Conservation (phyloP, 257 asterid species). For the Paraleonurus japonicus region DNA sequence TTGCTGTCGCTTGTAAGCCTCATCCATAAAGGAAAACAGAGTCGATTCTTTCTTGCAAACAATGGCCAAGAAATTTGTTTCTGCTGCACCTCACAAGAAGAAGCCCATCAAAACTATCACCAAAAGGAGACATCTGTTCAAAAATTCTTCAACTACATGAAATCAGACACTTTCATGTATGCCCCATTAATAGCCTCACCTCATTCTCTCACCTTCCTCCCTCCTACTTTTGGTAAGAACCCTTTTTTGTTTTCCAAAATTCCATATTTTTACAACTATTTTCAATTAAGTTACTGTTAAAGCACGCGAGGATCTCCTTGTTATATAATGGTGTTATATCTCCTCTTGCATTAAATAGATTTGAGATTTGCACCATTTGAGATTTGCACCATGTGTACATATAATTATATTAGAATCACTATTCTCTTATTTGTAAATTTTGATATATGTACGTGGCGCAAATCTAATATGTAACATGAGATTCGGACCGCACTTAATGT, state of each 20-base stretch:
- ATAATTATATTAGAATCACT: too few species aligned
- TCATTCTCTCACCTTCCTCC: slow-evolving; percentile 8
- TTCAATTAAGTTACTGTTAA: too few species aligned
- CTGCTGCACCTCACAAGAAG: slow-evolving; percentile 28
- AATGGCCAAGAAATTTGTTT: slow-evolving; percentile 42
- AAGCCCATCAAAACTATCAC: slow-evolving; percentile 27
- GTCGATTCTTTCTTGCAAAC: neutral
- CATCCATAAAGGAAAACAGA: neutral
- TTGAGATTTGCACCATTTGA: too few species aligned
- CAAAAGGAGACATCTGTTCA: slow-evolving; percentile 29
- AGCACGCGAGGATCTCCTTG: too few species aligned
- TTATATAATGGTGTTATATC: too few species aligned
- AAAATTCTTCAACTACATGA: slow-evolving; percentile 38
- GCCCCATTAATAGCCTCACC: slow-evolving; percentile 40
- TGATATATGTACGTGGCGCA: too few species aligned
- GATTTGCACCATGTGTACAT: too few species aligned
- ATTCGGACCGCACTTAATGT: too few species aligned
- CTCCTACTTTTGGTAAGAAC: slow-evolving; percentile 18
- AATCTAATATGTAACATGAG: too few species aligned
- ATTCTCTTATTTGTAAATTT: too few species aligned
- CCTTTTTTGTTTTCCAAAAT: neutral
- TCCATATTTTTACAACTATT: neutral
- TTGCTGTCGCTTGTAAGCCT: neutral
- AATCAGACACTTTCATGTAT: slow-evolving; percentile 50
- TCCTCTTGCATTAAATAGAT: too few species aligned